Evolutionary conservation across 208 protist genomes (phyloP).

Genomic region (Giardia muris): DNA sequence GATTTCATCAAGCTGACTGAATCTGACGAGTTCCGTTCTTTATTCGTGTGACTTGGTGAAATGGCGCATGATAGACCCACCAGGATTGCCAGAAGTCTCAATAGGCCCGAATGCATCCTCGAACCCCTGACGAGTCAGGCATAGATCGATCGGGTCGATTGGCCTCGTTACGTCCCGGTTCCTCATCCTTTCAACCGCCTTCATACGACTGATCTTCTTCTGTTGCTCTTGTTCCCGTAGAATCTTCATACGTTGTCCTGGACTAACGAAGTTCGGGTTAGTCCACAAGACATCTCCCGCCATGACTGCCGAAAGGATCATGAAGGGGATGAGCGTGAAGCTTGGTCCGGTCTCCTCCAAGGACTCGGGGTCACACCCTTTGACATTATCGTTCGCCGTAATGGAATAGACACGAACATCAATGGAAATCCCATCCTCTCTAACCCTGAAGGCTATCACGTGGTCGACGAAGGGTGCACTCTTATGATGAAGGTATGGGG

Average conservation of each 20-base stretch:
- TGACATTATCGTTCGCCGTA: neutral
- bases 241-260: neutral
- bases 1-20: too few relatives aligned
- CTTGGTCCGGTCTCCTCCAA: neutral
- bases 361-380: neutral
- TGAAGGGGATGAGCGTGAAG: neutral
- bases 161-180: neutral
- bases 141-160: neutral
- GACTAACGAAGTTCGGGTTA: neutral
- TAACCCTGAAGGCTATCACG: neutral
- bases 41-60: too few relatives aligned
- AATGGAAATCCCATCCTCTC: neutral
- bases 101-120: neutral
- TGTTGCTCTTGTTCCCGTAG: neutral
- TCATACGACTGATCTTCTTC: neutral
- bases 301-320: neutral
- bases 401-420: neutral
- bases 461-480: constrained; percentile 10
- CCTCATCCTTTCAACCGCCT: neutral
- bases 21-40: too few relatives aligned
- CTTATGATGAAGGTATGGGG: constrained; percentile 17
- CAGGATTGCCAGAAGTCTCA: neutral
- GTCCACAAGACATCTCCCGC: constrained; percentile 4
- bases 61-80: too few relatives aligned
- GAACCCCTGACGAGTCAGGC: neutral